Base-by-base conservation (phyloP, 805 yeast species). In the Yarrowia porcina region DNA sequence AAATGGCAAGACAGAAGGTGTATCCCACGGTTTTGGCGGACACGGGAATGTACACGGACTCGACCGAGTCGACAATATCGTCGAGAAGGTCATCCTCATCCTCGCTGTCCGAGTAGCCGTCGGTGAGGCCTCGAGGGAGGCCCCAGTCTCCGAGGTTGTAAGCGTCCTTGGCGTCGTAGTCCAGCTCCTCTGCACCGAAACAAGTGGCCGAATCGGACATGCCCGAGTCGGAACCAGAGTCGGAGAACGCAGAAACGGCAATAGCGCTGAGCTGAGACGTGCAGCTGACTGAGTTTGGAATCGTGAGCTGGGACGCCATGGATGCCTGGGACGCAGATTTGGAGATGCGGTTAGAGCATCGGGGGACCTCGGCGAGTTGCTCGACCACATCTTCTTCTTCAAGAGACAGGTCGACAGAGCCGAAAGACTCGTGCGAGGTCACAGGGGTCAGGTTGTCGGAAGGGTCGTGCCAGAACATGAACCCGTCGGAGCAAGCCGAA, bases 171-270 rank as follows among this genome's bases (percentile, higher is more conserved):
- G 30, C 49, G 49, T 56, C 38, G 49, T 28, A 41, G 36, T 39
- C 49, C 28, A 56, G 49, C 49, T 56, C 61, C 38, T 56, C 49
- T 45, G 28, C 61, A 28, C 49, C 61, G 49, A 56, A 41, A 41
- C 61, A 56, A 56, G 61, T 56, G 47, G 61, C 61, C 47, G 61
- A 56, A 21, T 56, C 61, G 61, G 61, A 56, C 61, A 56, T 56
- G 61, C 61, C 61, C 61, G 61, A 56, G 42, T 56, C 61, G 59
- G 59, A 52, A 52, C 59, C 59, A n/a, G 61, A 39, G 61, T 56
- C 61, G 47, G 61, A 56, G 23, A 56, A 56, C 15, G 61, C 49
- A 13, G 61, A 56, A 28, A 56, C 61, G 49, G 61, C 61, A 56
- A 56, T 56, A 41, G 61, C 61, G 49, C 49, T 39, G 49, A 56